These are phyloP conservation scores for Botryotinia globosa DNA, from an alignment of 2,329 filamentous ascomycete genomes.

Conservation along the genomic window DNA sequence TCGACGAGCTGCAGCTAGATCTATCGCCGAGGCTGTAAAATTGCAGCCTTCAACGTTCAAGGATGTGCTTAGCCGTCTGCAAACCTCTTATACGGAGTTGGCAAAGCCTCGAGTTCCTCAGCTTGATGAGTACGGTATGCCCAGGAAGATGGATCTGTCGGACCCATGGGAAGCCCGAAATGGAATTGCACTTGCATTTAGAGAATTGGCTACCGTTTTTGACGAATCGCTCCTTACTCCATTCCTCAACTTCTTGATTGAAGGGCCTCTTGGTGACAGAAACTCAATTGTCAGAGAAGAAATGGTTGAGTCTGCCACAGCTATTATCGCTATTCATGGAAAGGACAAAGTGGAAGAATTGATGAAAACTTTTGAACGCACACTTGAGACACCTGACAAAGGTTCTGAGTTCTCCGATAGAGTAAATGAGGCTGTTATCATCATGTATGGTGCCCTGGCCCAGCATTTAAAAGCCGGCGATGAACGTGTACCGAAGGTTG, in stretches of 20 bases:
- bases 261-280: slow-evolving; percentile 83
- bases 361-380: slow-evolving; percentile 88
- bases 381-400: slow-evolving; percentile 81
- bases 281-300: slow-evolving; percentile 74
- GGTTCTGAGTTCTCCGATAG: slow-evolving; percentile 79
- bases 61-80: slow-evolving; percentile 61
- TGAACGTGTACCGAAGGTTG: slow-evolving; percentile 79
- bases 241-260: slow-evolving; percentile 83
- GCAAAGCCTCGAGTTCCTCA: slow-evolving; percentile 80
- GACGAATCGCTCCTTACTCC: slow-evolving; percentile 66
- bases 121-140: slow-evolving; percentile 92
- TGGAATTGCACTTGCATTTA: slow-evolving; percentile 84
- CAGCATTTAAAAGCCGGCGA: slow-evolving; percentile 85
- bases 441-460: slow-evolving; percentile 92
- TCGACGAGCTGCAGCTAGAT: slow-evolving; percentile 76
- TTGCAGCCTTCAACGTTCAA: slow-evolving; percentile 58
- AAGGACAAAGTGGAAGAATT: slow-evolving; percentile 79
- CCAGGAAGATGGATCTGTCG: slow-evolving; percentile 78
- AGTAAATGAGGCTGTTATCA: slow-evolving; percentile 95
- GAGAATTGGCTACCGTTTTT: slow-evolving; percentile 71
- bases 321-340: slow-evolving; percentile 77
- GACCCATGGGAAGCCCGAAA: slow-evolving; percentile 92
- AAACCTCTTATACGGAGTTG: slow-evolving; percentile 70
- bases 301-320: slow-evolving; percentile 88
- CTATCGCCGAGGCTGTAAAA: slow-evolving; percentile 71